A percentile compares a stretch with the other conserved stretches of the same genome.
Evolutionary conservation across 2,329 filamentous ascomycete species (phyloP).

Genomic region (Aspergillus unguis): DNA sequence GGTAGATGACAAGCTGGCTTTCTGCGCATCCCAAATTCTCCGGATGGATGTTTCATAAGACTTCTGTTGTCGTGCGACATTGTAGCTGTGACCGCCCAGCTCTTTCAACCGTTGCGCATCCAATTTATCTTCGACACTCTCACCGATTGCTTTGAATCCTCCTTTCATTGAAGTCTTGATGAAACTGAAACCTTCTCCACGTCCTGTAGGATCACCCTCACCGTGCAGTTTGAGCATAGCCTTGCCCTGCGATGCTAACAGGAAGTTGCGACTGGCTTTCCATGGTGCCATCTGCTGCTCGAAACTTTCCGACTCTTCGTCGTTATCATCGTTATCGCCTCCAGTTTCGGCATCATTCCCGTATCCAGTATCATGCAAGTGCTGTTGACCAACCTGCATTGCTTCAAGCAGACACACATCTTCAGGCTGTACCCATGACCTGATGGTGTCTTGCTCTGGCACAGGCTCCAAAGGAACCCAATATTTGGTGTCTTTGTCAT

Average conservation of each 20-base stretch:
- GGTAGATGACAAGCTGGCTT: slow-evolving; percentile 68
- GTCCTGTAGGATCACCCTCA: slow-evolving; percentile 88
- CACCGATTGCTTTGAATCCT: slow-evolving; percentile 85
- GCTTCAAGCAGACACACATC: slow-evolving; percentile 92
- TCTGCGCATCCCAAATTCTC: slow-evolving; percentile 89
- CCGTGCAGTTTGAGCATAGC: slow-evolving; percentile 96
- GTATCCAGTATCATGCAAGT: slow-evolving; percentile 87
- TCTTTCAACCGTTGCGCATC: slow-evolving; percentile 70
- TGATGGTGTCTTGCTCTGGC: slow-evolving; percentile 76
- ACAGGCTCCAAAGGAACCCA: slow-evolving; percentile 79
- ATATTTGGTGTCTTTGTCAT: slow-evolving; percentile 81
- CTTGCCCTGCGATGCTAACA: slow-evolving; percentile 89
- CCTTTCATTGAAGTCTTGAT: slow-evolving; percentile 99
- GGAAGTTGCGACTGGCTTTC: slow-evolving; percentile 95
- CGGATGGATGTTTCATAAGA: slow-evolving; percentile 89
- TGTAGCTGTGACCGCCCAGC: slow-evolving; percentile 88
- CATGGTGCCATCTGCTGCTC: slow-evolving; percentile 91
- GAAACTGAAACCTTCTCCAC: slow-evolving; percentile 92
- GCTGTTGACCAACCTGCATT: slow-evolving; percentile 92
- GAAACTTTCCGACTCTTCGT: slow-evolving; percentile 69
- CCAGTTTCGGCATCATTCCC: slow-evolving; percentile 66
- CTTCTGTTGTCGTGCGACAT: slow-evolving; percentile 88
- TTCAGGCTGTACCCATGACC: slow-evolving; percentile 88
- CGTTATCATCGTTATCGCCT: slow-evolving; percentile 56
- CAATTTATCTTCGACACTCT: slow-evolving; percentile 82